Evolutionary conservation across 2,329 filamentous ascomycete genomes (phyloP), one percentile per base, ranked within the genome.

Genomic region (Penicillium verrucosum): DNA sequence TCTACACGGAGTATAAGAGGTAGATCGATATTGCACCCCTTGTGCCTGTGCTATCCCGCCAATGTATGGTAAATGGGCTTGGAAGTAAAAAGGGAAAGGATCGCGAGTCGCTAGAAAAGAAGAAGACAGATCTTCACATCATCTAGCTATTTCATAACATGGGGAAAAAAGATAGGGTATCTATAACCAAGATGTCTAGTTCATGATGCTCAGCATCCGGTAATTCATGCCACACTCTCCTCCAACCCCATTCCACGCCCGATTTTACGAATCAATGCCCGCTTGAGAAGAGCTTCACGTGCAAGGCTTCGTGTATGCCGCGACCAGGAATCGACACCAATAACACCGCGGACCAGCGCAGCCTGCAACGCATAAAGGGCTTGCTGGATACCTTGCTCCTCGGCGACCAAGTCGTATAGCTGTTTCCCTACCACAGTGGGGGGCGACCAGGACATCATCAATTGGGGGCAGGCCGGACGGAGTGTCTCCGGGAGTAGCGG

Each of bases 401-500:
- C 94, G 1, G 92, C 91, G 29, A 92, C 90, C 2, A 95, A 80
- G 46, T 87, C 86, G 74, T 97, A 99, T 23, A 99, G 78, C 78
- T 99, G 94, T 63, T 93, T 92, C 0, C 89, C 90, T 5, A 97
- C 94, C 1, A 97, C 88, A 0, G 91, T 97, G 0, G 93, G 93
- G 92, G 3, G 92, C 91, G n/a, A 97, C 90, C 3, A 99, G 80
- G 34, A 97, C 82, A 58, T 96, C 92, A 71, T 99, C 94, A 47
- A 97, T 88, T 46, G 87, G 85, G 0, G 92, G 92, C 1, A 87
- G 82, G 11, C 76, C 77, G 2, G 65, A 21, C 21, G 21, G 61
- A 16, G 40, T 49, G 61, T 63, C 59, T 63, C 40, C 82, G 81
- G 50, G 21, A 12, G 62, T 36, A 57, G 56, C 56, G 44, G 53